Base-by-base conservation (phyloP, 1,284 basidiomycete genomes). In the Veloboletus limbatus region DNA sequence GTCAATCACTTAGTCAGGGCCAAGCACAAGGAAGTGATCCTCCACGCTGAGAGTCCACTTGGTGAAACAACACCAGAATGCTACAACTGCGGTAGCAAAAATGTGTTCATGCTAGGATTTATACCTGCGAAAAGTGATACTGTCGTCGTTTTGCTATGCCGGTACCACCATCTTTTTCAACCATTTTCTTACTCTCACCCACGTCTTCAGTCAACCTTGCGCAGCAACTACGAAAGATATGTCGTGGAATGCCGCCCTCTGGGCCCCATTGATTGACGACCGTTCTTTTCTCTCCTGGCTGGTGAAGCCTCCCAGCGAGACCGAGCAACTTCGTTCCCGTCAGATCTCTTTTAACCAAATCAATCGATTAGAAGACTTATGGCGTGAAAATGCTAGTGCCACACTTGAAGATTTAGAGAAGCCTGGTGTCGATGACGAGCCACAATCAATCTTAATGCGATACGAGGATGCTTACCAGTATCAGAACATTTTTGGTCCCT, bases 381-480 rank as follows among this genome's bases (percentile, higher is more conserved):
- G 97, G 97, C 86, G 96, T 51, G 97, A 99, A 47, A 95, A 99
- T 57, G 88, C 93, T 4, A 84, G 79, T 56, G 97, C 97, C 3
- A 97, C 90, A 2, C 78, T 99, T 9, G 94, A 97, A 62, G 97
- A 99, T 64, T 81, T 99, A 11, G 96, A 97, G 66, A 95, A 97
- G 61, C 92, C 92, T 2, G 93, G 94, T 2, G 91, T 95, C 0
- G 95, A 97, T 60, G 94, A 97, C 65, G 96, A 98, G 63, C 94
- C 96, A 13, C 92, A 96, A 65, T 82, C 88, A 2, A 92, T 99
- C 53, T 66, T 97, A 24, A 70, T 92, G 34, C 85, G 85, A 26
- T 99, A 99, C 68, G 96, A 99, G 66, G 97, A 99, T 65, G 96
- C 97, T 30, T 98, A 98, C 65, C 96, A 99, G 66, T 99, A 99